phyloP scores from a whole-genome alignment of 768 basidiomycete genomes.

The Filobasidium floriforme region DNA sequence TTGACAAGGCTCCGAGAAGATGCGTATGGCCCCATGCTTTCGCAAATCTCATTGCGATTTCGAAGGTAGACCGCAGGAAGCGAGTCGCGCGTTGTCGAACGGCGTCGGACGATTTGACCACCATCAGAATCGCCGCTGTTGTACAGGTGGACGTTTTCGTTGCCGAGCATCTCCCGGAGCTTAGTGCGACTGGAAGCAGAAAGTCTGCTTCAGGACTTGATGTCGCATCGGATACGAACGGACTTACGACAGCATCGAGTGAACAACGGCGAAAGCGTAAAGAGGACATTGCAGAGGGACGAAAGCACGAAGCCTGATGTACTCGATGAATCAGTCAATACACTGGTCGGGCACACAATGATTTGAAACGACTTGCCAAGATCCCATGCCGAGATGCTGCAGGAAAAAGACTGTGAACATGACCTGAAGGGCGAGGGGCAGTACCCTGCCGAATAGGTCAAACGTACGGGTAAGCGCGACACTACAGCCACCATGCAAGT shows the following conservation, averaged over 20 bases:
- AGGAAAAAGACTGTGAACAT: slow-evolving; percentile 10
- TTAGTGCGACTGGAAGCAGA: background rate
- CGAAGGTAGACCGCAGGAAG: background rate
- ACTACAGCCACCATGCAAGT: background rate
- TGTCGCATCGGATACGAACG: background rate
- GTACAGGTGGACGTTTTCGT: background rate
- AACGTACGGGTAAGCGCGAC: background rate
- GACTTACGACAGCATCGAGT: slow-evolving; percentile 9
- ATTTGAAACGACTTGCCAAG: background rate
- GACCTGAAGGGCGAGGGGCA: background rate
- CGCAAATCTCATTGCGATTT: background rate
- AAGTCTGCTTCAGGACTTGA: background rate
- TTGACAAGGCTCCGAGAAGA: background rate
- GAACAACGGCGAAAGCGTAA: background rate
- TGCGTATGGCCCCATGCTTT: background rate
- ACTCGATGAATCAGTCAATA: background rate
- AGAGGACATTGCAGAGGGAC: slow-evolving; percentile 2
- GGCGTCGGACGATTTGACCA: background rate
- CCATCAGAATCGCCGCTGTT: background rate
- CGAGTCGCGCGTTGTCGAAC: background rate
- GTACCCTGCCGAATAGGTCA: background rate
- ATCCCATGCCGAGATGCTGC: background rate
- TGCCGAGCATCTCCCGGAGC: background rate
- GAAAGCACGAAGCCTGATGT: background rate
- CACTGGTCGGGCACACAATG: background rate